Conservation (phyloP, 1,284 basidiomycete genomes). For the Marasmius fiardii region DNA sequence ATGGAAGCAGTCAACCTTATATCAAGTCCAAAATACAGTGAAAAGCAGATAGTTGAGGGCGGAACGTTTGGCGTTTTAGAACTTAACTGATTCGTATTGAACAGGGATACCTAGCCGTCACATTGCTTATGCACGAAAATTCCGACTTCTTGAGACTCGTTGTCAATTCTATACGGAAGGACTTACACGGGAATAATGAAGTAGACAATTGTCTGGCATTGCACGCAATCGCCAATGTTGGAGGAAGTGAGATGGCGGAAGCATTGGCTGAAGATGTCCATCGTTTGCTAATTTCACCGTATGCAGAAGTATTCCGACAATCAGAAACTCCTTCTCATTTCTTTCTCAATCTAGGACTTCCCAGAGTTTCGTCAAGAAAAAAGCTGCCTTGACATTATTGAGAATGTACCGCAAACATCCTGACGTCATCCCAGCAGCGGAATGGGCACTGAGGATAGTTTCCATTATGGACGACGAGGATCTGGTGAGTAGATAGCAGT, state of each 20-base stretch:
- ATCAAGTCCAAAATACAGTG: conserved; percentile 92
- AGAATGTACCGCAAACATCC: conserved; percentile 96
- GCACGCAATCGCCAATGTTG: conserved; percentile 98
- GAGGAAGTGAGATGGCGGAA: conserved; percentile 98
- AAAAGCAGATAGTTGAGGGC: conserved; percentile 93
- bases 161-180: conserved; percentile 97
- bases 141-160: conserved; percentile 94
- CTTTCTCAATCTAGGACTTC: conserved; percentile 69
- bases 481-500: conserved; percentile 47
- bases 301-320: conserved; percentile 27
- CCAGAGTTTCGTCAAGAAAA: conserved; percentile 95
- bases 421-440: conserved; percentile 86
- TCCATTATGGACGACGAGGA: conserved; percentile 94
- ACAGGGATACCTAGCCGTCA: conserved; percentile 94
- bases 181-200: conserved; percentile 93
- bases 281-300: conserved; percentile 94
- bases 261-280: conserved; percentile 92
- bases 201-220: conserved; percentile 95
- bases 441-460: conserved; percentile 95
- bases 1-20: conserved; percentile 99
- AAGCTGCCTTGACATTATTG: conserved; percentile 92
- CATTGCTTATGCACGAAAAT: conserved; percentile 97
- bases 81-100: conserved; percentile 12
- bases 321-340: not conserved
- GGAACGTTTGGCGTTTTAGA: not conserved